Evolutionary conservation across 148 eudicot species (phyloP).

Genomic region (Chenopodium album): DNA sequence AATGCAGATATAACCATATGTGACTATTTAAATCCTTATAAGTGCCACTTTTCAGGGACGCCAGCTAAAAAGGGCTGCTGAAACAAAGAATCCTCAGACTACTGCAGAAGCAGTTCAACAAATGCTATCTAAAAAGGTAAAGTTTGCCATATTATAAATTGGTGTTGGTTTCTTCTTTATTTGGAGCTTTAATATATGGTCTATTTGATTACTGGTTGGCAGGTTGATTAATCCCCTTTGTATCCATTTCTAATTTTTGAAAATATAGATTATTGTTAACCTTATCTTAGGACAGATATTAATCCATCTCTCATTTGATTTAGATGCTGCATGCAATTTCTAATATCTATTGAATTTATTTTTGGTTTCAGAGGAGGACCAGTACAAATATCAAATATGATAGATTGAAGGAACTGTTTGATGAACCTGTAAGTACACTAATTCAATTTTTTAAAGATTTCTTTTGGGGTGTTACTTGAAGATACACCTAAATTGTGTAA

Average conservation of each 20-base stretch:
- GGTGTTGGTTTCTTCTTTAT: neutral
- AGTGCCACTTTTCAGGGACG: constrained; percentile 45
- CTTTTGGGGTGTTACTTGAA: neutral
- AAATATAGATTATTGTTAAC: neutral
- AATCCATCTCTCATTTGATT: neutral
- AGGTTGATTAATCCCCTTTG: neutral
- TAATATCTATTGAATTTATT: neutral
- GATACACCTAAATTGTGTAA: neutral
- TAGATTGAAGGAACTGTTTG: constrained; percentile 42
- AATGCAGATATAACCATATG: neutral
- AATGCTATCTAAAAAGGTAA: constrained; percentile 59
- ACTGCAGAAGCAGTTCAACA: constrained; percentile 66
- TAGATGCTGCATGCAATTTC: neutral
- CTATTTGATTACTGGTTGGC: neutral
- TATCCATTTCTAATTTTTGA: neutral
- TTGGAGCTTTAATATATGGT: neutral
- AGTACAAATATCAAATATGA: constrained; percentile 54
- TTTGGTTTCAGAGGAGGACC: constrained; percentile 43
- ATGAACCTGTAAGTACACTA: constrained; percentile 37
- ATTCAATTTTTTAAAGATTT: neutral
- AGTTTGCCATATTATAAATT: neutral
- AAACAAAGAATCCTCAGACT: constrained; percentile 51
- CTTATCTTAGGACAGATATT: neutral
- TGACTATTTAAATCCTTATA: neutral
- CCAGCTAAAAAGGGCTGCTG: constrained; percentile 60